These are phyloP conservation scores for Aspergillus vadensis DNA, from an alignment of 2,329 filamentous ascomycete genomes.

Conservation along the genomic window DNA sequence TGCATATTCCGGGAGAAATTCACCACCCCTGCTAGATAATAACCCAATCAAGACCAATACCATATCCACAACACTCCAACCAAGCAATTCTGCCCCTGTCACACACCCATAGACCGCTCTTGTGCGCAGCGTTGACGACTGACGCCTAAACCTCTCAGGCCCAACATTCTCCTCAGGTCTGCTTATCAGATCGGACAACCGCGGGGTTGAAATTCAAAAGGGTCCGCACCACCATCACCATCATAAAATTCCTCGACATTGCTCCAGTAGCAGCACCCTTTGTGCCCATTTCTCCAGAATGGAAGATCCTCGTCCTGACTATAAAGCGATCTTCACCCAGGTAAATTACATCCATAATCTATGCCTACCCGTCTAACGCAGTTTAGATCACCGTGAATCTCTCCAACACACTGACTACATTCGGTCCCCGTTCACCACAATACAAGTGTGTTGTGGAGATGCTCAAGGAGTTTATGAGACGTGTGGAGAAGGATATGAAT, in stretches of 20 bases:
- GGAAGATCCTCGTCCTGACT: conserved; percentile 11
- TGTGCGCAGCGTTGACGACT: background rate
- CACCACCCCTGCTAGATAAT: too few species aligned
- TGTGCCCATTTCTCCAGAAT: background rate
- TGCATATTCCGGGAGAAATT: background rate
- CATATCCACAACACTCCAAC: background rate
- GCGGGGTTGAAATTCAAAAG: conserved; percentile 3
- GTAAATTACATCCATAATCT: conserved; percentile 12
- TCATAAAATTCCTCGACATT: background rate
- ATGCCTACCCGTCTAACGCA: background rate
- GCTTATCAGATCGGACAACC: conserved; percentile 16
- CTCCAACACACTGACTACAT: conserved; percentile 43
- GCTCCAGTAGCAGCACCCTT: background rate
- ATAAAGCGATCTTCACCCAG: conserved; percentile 26
- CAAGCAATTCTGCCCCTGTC: background rate
- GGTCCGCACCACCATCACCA: background rate
- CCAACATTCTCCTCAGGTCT: background rate
- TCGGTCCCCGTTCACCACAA: conserved; percentile 40
- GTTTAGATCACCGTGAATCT: conserved; percentile 46
- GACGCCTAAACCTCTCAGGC: background rate
- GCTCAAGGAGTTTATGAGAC: conserved; percentile 36
- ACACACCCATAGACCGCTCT: background rate
- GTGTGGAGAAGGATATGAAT: conserved; percentile 27
- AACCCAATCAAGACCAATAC: too few species aligned
- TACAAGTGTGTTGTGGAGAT: conserved; percentile 41